A percentile compares a stretch with the other conserved stretches of the same genome.
Conservation (phyloP, 139 green algal genomes). For the Picochlorum sp. region DNA sequence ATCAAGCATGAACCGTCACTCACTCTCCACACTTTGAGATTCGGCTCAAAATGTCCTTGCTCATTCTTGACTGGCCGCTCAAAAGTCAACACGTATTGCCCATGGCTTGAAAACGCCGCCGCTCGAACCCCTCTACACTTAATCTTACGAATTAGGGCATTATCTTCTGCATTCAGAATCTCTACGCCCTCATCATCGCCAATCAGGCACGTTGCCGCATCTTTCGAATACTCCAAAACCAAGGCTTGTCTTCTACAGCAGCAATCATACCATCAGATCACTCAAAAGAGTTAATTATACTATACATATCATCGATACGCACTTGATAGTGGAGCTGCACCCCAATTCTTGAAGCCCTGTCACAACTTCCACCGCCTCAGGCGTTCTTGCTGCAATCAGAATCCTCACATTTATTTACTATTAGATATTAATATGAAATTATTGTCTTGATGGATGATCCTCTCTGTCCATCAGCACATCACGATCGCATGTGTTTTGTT, state of each 20-base stretch:
- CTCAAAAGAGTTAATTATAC: not conserved
- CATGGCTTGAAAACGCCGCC: conserved; percentile 30
- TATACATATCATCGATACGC: not conserved
- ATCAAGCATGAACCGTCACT: conserved; percentile 27
- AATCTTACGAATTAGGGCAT: conserved; percentile 16
- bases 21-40: conserved; percentile 53
- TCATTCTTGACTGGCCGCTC: conserved; percentile 43
- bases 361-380: conserved; percentile 9
- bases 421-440: not conserved
- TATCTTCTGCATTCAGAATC: conserved; percentile 11
- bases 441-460: too few species aligned
- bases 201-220: conserved; percentile 23
- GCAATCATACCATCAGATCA: conserved; percentile 4
- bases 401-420: not conserved
- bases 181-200: conserved; percentile 18
- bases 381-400: conserved; percentile 24
- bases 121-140: conserved; percentile 26
- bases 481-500: not conserved
- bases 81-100: conserved; percentile 49
- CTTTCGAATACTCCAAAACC: conserved; percentile 21
- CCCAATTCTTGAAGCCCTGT: not conserved
- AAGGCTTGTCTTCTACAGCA: conserved; percentile 18
- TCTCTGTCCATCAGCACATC: not conserved
- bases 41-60: conserved; percentile 17
- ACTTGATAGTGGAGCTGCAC: not conserved